Conservation (phyloP, 2,329 filamentous ascomycete genomes). For the Remersonia thermophila region DNA sequence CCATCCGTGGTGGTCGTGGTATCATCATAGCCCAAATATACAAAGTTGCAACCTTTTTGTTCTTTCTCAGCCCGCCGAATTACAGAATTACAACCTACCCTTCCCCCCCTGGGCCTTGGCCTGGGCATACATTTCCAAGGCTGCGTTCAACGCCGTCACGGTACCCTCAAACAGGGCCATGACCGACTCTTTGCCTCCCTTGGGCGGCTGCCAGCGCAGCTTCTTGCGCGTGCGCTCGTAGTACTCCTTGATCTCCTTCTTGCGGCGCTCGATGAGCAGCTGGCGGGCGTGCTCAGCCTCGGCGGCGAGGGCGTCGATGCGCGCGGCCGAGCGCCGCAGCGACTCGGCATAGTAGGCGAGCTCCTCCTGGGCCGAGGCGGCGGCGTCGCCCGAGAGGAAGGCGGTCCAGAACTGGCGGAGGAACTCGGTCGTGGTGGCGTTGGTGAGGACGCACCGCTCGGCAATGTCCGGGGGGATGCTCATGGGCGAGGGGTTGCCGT, state of each 20-base stretch:
- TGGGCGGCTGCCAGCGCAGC: conserved; percentile 56
- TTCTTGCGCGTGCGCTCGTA: conserved; percentile 64
- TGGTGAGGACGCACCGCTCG: conserved; percentile 53
- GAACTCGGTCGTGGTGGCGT: conserved; percentile 90
- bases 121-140: conserved; percentile 2
- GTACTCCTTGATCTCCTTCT: conserved; percentile 57
- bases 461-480: conserved; percentile 43
- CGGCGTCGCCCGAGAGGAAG: conserved; percentile 83
- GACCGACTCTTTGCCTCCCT: conserved; percentile 66
- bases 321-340: conserved; percentile 59
- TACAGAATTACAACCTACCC: too few relatives aligned
- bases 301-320: conserved; percentile 68
- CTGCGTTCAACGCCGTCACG: conserved; percentile 7
- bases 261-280: conserved; percentile 52
- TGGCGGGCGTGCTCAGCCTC: conserved; percentile 67
- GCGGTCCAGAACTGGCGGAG: conserved; percentile 94
- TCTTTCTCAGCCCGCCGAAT: too few relatives aligned
- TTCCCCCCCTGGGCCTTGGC: too few relatives aligned
- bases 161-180: conserved; percentile 55
- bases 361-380: conserved; percentile 67
- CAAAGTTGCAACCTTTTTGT: too few relatives aligned
- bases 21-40: too few relatives aligned
- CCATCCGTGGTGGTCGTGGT: too few relatives aligned
- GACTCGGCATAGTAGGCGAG: conserved; percentile 73
- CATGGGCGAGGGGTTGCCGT: conserved; percentile 41